Percentiles rank a stretch among this genome's conserved stretches.
These are phyloP conservation scores for Geotrichum ghanense DNA, from an alignment of 805 yeast genomes.

Conservation along the genomic window DNA sequence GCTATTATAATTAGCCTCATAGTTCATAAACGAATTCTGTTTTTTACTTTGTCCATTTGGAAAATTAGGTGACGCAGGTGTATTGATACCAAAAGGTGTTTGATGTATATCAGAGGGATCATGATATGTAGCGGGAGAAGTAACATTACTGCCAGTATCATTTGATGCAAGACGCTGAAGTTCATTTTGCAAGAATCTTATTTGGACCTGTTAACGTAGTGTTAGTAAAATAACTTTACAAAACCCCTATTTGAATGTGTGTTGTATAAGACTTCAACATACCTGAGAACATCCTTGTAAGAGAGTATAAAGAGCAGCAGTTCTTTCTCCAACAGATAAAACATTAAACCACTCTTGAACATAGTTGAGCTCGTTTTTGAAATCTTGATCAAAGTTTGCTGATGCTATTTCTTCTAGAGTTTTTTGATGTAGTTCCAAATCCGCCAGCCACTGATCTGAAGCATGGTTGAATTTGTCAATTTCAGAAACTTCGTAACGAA, in stretches of 20 bases:
- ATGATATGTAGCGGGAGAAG: slow-evolving; percentile 13
- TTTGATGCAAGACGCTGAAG: slow-evolving; percentile 20
- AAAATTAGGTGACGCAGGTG: background rate
- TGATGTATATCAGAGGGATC: background rate
- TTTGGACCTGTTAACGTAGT: slow-evolving; percentile 17
- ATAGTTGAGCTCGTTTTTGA: slow-evolving; percentile 25
- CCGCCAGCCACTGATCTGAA: slow-evolving; percentile 25
- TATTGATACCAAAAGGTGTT: background rate
- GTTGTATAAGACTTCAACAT: background rate
- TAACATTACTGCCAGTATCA: slow-evolving; percentile 14
- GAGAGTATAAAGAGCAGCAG: slow-evolving; percentile 28
- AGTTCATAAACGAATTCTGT: background rate
- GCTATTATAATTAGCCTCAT: background rate
- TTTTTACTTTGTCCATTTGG: background rate
- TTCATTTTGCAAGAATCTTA: slow-evolving; percentile 23
- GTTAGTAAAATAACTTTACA: too few species aligned
- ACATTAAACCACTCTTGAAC: slow-evolving; percentile 31
- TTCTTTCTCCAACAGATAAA: slow-evolving; percentile 27
- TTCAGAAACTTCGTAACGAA: slow-evolving; percentile 4
- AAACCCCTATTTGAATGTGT: too few species aligned
- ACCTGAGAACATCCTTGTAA: slow-evolving; percentile 24
- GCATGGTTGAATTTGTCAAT: slow-evolving; percentile 13
- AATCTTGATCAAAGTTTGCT: slow-evolving; percentile 20
- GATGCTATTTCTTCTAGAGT: slow-evolving; percentile 24
- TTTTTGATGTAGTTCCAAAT: slow-evolving; percentile 21